Evolutionary conservation across 371 early-diverging fungal species (phyloP).

Genomic region (Syncephalastrum racemosum): DNA sequence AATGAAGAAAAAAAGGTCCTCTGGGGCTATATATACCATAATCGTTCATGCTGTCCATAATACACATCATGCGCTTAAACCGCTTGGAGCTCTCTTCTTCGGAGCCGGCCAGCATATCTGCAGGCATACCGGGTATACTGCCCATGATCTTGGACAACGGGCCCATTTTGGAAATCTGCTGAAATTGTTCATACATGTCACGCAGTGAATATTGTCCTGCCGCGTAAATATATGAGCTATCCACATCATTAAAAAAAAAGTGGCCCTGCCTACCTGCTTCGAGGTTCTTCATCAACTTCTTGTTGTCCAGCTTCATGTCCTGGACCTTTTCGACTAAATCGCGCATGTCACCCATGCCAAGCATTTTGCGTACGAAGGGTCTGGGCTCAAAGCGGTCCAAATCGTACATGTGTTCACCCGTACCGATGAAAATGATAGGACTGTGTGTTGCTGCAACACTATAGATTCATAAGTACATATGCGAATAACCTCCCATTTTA

Average conservation of each 20-base stretch:
- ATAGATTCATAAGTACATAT: background rate
- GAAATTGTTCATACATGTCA: slow-evolving; percentile 97
- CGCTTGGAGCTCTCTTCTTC: slow-evolving; percentile 30
- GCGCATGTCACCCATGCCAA: slow-evolving; percentile 96
- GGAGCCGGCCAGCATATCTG: slow-evolving; percentile 67
- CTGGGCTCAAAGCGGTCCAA: slow-evolving; percentile 95
- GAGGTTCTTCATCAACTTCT: slow-evolving; percentile 91
- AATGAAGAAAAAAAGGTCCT: background rate
- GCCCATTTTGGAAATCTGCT: slow-evolving; percentile 93
- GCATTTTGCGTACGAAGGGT: slow-evolving; percentile 95
- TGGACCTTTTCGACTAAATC: slow-evolving; percentile 95
- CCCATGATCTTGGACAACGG: slow-evolving; percentile 92
- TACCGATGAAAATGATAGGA: slow-evolving; percentile 98
- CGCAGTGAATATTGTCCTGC: slow-evolving; percentile 87
- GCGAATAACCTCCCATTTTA: background rate
- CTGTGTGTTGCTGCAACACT: slow-evolving; percentile 97
- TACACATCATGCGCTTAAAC: slow-evolving; percentile 84
- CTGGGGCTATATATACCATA: slow-evolving; percentile 50
- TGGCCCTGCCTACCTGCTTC: slow-evolving; percentile 66
- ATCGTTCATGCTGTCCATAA: slow-evolving; percentile 98
- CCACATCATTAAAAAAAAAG: slow-evolving; percentile 1
- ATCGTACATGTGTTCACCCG: slow-evolving; percentile 98
- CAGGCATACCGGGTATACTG: slow-evolving; percentile 97
- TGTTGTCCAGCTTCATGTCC: slow-evolving; percentile 89
- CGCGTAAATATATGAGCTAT: background rate